Base-by-base conservation (phyloP, 2,329 filamentous ascomycete genomes). In the Microcyclospora pomicola region DNA sequence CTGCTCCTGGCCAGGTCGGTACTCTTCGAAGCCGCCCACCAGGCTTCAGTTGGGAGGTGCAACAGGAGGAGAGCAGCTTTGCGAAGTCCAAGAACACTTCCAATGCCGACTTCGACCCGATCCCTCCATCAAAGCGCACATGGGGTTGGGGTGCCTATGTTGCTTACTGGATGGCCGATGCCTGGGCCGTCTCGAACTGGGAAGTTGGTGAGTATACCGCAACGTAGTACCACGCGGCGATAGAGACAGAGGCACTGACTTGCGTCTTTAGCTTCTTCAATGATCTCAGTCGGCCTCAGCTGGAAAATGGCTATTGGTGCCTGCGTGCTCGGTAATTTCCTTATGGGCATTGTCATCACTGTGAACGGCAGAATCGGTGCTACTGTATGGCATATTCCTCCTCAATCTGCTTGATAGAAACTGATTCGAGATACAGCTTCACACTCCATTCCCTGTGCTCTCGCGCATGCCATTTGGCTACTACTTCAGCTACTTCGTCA, bases 391-490 rank as follows among this genome's bases (percentile, higher is more conserved):
- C 4, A 10, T 6, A 2, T 11, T 16, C 11, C 15, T 11, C 12
- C n/a, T 9, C 16, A 35, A 16, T 28, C 15, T 16, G 27, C 28
- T 33, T 10, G 27, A 27, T 42, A 24, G 7, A 67, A 14, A 65
- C 70, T 28, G 61, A 74, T 24, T 24, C 35, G 56, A 55, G 15
- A 52, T 53, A 11, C 55, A 59, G 51, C 63, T 72, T 44, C 68
- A 73, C 48, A 62, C 65, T 7, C 69, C 70, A 0, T 74, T 74
- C 47, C 68, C 70, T 0, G 69, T 73, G 5, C 63, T 73, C 15
- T 64, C 69, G 0, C 66, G 71, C 27, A 67, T 68, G 9, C 65
- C 64, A 30, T 74, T 69, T 62, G 71, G 71, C 0, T 73, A 72
- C 55, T 73, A 67, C 64, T 69, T 69, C 45, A 49, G 49, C 35